phyloP scores from a whole-genome alignment of 2,329 filamentous ascomycete species.

The Cladophialophora chaetospira region DNA sequence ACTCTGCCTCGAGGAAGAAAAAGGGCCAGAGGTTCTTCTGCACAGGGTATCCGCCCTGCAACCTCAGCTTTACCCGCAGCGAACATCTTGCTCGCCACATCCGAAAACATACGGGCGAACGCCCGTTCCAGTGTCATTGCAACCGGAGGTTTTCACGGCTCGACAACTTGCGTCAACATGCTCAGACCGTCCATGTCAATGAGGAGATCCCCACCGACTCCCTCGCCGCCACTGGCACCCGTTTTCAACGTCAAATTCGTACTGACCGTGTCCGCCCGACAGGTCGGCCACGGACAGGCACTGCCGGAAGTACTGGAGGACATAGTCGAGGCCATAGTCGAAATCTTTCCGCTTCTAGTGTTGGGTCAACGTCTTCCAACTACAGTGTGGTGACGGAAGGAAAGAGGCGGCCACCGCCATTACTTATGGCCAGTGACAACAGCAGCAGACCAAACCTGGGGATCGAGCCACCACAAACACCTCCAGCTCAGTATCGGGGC shows the following conservation, averaged over 20 bases:
- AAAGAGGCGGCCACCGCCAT: conserved; percentile 71
- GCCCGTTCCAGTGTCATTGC: conserved; percentile 96
- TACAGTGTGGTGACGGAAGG: conserved; percentile 66
- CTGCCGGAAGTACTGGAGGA: conserved; percentile 70
- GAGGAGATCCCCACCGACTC: conserved; percentile 95
- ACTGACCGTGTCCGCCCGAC: conserved; percentile 80
- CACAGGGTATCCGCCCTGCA: conserved; percentile 91
- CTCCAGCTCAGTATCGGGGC: conserved; percentile 64
- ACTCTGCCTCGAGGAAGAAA: conserved; percentile 86
- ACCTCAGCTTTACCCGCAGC: conserved; percentile 90
- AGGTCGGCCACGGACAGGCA: conserved; percentile 74
- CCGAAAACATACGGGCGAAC: conserved; percentile 94
- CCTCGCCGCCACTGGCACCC: conserved; percentile 84
- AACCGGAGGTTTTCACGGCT: conserved; percentile 88
- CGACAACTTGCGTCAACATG: conserved; percentile 94
- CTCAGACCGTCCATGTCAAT: conserved; percentile 95
- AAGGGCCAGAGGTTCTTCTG: conserved; percentile 96
- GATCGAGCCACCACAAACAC: conserved; percentile 68
- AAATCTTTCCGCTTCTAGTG: conserved; percentile 86
- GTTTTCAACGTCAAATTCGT: conserved; percentile 88
- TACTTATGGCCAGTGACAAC: conserved; percentile 79
- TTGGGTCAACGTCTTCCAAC: conserved; percentile 71
- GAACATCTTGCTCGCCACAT: conserved; percentile 96
- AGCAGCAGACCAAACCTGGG: conserved; percentile 62
- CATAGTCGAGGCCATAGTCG: conserved; percentile 76